These are phyloP conservation scores for Chytriomyces sp. DNA, from an alignment of 192 early-diverging fungal genomes.

Conservation along the genomic window DNA sequence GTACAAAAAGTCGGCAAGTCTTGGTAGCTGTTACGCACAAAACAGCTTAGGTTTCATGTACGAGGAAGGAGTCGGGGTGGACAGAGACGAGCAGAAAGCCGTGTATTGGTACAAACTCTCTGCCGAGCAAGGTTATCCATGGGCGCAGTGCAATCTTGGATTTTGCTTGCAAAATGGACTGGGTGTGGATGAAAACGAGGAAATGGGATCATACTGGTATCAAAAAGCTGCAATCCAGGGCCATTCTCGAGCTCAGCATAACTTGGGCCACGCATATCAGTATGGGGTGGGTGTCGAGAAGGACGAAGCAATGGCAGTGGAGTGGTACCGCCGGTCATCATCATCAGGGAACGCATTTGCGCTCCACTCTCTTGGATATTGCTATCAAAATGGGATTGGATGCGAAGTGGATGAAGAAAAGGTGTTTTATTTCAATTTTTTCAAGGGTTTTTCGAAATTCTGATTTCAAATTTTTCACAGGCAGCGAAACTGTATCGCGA, in stretches of 20 bases:
- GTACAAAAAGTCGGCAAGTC: conserved; percentile 65
- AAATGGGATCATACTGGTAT: conserved; percentile 55
- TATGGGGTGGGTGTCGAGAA: conserved; percentile 82
- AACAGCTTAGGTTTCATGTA: conserved; percentile 83
- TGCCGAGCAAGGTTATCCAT: conserved; percentile 68
- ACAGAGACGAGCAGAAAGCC: conserved; percentile 53
- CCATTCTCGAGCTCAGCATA: conserved; percentile 70
- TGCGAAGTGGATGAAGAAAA: conserved; percentile 61
- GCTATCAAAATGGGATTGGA: conserved; percentile 80
- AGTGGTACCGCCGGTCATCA: conserved; percentile 72
- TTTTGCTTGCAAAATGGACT: conserved; percentile 77
- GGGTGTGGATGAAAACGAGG: conserved; percentile 61
- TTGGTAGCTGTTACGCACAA: conserved; percentile 68
- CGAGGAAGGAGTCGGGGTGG: conserved; percentile 78
- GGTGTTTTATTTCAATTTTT: not conserved
- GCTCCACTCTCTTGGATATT: conserved; percentile 78
- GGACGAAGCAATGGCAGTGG: conserved; percentile 63
- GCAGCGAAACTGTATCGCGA: conserved; percentile 60
- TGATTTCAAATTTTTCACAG: not conserved
- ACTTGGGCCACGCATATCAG: conserved; percentile 82
- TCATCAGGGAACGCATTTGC: conserved; percentile 69
- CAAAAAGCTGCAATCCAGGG: conserved; percentile 57
- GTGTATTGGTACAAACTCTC: conserved; percentile 73
- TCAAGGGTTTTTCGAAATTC: not conserved
- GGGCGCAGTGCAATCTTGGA: conserved; percentile 85